phyloP scores from a whole-genome alignment of 116 monocot genomes.

The Papilionanthe hybrid region DNA sequence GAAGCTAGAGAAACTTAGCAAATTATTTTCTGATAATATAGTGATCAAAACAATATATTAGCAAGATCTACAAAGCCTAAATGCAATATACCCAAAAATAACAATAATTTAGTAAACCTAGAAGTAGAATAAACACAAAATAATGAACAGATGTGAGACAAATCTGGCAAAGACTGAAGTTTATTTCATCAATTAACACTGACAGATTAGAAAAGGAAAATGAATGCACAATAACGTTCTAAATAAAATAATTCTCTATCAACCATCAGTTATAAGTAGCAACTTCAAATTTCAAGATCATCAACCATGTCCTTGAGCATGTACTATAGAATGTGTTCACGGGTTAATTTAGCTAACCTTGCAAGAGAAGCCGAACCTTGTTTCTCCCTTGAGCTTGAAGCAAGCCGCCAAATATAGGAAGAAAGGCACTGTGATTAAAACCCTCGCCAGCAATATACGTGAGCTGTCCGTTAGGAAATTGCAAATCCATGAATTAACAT shows the following conservation, averaged over 20 bases:
- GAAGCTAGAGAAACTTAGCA: too few relatives aligned
- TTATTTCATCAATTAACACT: not conserved
- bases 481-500: constrained; percentile 95
- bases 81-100: too few relatives aligned
- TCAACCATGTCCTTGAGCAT: too few relatives aligned
- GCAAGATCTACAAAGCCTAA: too few relatives aligned
- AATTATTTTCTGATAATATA: too few relatives aligned
- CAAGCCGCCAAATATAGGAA: constrained; percentile 78
- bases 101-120: too few relatives aligned
- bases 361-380: constrained; percentile 83
- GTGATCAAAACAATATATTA: too few relatives aligned
- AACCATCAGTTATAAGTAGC: too few relatives aligned
- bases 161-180: too few relatives aligned
- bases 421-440: constrained; percentile 66
- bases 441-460: constrained; percentile 99
- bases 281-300: too few relatives aligned
- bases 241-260: not conserved
- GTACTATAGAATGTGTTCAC: not conserved
- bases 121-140: too few relatives aligned
- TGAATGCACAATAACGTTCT: not conserved
- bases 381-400: constrained; percentile 99
- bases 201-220: not conserved
- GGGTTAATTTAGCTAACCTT: constrained; percentile 40
- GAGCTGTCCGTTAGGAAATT: constrained; percentile 94
- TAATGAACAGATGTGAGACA: too few relatives aligned